Evolutionary conservation across 148 eudicot genomes (phyloP).

Genomic region (Rhododendron mucronatum): DNA sequence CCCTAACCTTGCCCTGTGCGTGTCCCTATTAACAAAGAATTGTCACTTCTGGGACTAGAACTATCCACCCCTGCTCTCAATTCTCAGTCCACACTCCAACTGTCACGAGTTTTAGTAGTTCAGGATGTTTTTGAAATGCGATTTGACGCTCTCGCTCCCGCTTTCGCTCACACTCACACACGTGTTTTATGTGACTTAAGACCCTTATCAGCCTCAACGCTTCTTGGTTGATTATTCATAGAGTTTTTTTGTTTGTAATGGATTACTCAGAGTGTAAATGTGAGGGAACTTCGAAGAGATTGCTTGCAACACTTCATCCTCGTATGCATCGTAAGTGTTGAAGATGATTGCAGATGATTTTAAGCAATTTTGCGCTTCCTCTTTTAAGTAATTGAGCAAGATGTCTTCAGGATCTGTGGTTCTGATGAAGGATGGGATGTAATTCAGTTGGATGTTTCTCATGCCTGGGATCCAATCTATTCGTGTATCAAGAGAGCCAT

Average conservation of each 20-base stretch:
- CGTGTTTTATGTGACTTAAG: background rate
- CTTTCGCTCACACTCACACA: background rate
- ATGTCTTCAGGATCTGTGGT: background rate
- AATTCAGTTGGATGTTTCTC: background rate
- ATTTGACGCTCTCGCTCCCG: background rate
- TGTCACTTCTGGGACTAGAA: background rate
- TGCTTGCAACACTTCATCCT: background rate
- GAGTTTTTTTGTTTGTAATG: background rate
- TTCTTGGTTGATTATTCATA: background rate
- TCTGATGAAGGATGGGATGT: background rate
- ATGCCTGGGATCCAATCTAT: background rate
- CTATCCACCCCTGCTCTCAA: background rate
- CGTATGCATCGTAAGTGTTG: background rate
- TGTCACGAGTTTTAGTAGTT: background rate
- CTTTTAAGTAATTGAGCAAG: background rate
- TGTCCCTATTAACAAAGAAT: background rate
- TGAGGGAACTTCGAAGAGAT: background rate
- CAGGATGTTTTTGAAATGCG: background rate
- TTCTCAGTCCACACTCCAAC: background rate
- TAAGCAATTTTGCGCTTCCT: background rate
- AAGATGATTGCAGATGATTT: slow-evolving; percentile 2
- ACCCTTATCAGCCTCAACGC: background rate
- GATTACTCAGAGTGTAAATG: background rate
- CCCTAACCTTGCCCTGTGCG: background rate
- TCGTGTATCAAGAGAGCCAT: background rate